These are phyloP conservation scores for Evernia prunastri DNA, from an alignment of 495 filamentous ascomycete species.

Conservation along the genomic window DNA sequence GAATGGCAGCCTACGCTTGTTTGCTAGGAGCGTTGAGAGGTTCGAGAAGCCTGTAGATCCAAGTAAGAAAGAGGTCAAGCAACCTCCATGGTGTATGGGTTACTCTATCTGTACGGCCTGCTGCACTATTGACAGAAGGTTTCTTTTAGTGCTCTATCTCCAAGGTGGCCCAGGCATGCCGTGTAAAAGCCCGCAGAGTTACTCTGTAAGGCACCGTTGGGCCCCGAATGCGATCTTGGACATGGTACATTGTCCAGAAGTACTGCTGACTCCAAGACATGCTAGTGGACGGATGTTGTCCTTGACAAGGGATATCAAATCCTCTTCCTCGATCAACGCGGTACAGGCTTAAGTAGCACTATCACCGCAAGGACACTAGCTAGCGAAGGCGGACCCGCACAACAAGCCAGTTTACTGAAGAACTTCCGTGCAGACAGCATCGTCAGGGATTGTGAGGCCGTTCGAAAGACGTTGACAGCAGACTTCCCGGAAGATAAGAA, in stretches of 20 bases:
- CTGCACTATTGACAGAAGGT: neutral
- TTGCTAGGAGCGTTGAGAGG: constrained; percentile 64
- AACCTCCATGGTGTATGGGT: constrained; percentile 45
- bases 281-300: constrained; percentile 51
- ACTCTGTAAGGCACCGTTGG: constrained; percentile 27
- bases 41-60: constrained; percentile 54
- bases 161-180: constrained; percentile 6
- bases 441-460: constrained; percentile 82
- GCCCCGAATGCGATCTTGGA: no score
- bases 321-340: constrained; percentile 75
- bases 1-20: constrained; percentile 59
- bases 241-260: neutral
- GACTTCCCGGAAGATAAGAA: constrained; percentile 63
- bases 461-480: constrained; percentile 63
- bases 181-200: constrained; percentile 55
- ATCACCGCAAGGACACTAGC: constrained; percentile 65
- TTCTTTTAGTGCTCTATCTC: constrained; percentile 7
- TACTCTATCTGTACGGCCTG: neutral
- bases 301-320: constrained; percentile 77
- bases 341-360: constrained; percentile 67
- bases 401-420: constrained; percentile 77
- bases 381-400: constrained; percentile 51
- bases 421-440: constrained; percentile 84
- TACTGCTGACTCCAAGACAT: neutral
- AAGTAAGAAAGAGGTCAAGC: constrained; percentile 42